A percentile compares a stretch with the other conserved stretches of the same genome.
Evolutionary conservation across 805 yeast genomes (phyloP).

Genomic region (Ogataea nonfermentans): DNA sequence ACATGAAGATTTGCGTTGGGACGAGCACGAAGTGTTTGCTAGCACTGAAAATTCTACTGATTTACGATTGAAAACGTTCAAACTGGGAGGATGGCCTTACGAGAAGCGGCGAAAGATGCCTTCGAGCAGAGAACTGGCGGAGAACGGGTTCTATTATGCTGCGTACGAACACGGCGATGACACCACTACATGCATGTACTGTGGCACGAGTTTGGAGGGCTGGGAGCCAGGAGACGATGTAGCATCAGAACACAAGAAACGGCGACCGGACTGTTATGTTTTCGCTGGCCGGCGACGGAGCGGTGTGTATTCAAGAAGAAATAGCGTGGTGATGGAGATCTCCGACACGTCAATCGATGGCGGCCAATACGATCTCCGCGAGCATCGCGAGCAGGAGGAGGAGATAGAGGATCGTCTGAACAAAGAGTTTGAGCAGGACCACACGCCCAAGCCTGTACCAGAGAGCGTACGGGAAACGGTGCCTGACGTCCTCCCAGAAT

Average conservation of each 20-base stretch:
- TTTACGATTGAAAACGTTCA: conserved; percentile 42
- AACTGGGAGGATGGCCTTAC: conserved; percentile 44
- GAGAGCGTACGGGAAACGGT: neutral
- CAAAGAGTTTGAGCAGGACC: no score
- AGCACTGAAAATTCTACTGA: conserved; percentile 37
- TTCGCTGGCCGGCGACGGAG: conserved; percentile 21
- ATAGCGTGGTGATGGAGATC: conserved; percentile 7
- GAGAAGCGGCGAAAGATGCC: conserved; percentile 38
- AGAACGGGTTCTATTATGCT: conserved; percentile 62
- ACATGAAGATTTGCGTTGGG: conserved; percentile 19
- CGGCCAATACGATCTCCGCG: neutral
- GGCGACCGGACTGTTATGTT: conserved; percentile 42
- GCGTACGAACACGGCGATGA: conserved; percentile 50
- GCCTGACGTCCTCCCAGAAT: no score
- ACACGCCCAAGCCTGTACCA: neutral
- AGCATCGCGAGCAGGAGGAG: neutral
- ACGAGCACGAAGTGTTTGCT: conserved; percentile 27
- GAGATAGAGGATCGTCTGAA: no score
- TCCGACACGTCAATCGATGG: conserved; percentile 11
- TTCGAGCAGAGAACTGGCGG: conserved; percentile 43
- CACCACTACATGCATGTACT: conserved; percentile 60
- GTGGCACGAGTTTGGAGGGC: conserved; percentile 63
- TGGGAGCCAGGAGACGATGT: conserved; percentile 74
- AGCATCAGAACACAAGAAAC: conserved; percentile 49
- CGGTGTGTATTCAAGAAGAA: conserved; percentile 1